phyloP scores from a whole-genome alignment of 2,329 filamentous ascomycete genomes.

The Cladosporium sp. region DNA sequence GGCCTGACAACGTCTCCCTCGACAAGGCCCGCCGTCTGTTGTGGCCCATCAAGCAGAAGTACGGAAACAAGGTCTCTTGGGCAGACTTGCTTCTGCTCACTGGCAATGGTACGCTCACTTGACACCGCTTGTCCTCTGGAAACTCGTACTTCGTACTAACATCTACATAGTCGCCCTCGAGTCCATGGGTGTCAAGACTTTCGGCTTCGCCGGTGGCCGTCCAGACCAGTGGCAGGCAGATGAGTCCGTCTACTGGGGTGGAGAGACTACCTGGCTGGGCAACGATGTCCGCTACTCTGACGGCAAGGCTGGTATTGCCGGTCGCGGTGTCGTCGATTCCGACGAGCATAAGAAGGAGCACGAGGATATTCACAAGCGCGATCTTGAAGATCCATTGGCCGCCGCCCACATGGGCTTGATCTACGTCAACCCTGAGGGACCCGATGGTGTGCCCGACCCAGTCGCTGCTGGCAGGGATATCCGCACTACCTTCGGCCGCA shows the following conservation, averaged over 20 bases:
- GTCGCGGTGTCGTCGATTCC: conserved; percentile 40
- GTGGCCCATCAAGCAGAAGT: conserved; percentile 82
- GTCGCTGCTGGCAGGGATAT: conserved; percentile 67
- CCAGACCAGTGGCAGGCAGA: conserved; percentile 71
- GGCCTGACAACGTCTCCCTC: conserved; percentile 73
- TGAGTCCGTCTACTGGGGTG: conserved; percentile 73
- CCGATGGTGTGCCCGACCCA: conserved; percentile 67
- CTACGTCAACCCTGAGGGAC: conserved; percentile 78
- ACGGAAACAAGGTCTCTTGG: conserved; percentile 79
- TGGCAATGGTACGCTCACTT: conserved; percentile 52
- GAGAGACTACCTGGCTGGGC: conserved; percentile 69
- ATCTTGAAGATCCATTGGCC: conserved; percentile 64
- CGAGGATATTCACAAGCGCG: conserved; percentile 48
- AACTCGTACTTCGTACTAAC: background rate
- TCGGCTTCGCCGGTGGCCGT: conserved; percentile 71
- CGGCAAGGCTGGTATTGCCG: conserved; percentile 45
- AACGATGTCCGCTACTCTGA: conserved; percentile 66
- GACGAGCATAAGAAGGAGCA: conserved; percentile 41
- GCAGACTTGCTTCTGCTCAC: conserved; percentile 67
- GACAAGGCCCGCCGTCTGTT: conserved; percentile 77
- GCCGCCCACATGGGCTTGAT: conserved; percentile 73
- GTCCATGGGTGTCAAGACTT: conserved; percentile 69
- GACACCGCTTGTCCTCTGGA: background rate
- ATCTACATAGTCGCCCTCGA: conserved; percentile 56
- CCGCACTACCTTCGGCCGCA: conserved; percentile 68